Evolutionary conservation across 768 basidiomycete genomes (phyloP), one percentile per base, ranked within the genome.

Genomic region (Suillus placidus): DNA sequence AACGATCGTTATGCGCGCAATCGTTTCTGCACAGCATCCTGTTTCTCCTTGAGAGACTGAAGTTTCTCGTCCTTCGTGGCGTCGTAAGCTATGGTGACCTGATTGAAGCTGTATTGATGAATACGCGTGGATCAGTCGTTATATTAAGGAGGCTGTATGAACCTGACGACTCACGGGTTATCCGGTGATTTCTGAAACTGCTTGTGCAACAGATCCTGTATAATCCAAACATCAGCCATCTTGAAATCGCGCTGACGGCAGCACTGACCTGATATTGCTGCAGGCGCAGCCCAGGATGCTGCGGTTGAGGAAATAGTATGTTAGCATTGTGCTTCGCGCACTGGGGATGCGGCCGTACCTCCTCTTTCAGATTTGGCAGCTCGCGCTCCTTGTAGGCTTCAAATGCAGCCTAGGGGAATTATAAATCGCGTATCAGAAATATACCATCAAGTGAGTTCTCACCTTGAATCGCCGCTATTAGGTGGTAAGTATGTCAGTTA

Each of bases 151-250:
- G 52, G 60, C 32, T 38, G 54, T 45, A 10, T 20, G 12, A 47
- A 56, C 30, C 5, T 43, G 23, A 16, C 6, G 6, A 42, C 91
- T 73, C 79, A 96, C 95, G 95, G 93, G 77, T 97, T 97, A 67
- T 97, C 95, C 0, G 95, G 93, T 2, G 93, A 90, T 77, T 97
- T 98, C 77, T 97, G 93, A 88, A 98, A 98, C 76, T 94, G 88
- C 79, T 97, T 97, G 86, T 87, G 90, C 57, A 97, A 79, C 58
- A 95, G 79, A 66, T 98, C 95, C 87, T 94, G 73, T 68, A 62
- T 9, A 62, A 34, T 23, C 69, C 16, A 74, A 60, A 40, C 23
- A 32, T 35, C 52, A 54, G 8, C 49, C 32, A 62, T 56, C 30
- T 37, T 6, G 35, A 30, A 64, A 38, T 65, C 18, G 58, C 51